Evolutionary conservation across 2,329 filamentous ascomycete genomes (phyloP), one percentile per base, ranked within the genome.

Genomic region (Alternaria sp.): DNA sequence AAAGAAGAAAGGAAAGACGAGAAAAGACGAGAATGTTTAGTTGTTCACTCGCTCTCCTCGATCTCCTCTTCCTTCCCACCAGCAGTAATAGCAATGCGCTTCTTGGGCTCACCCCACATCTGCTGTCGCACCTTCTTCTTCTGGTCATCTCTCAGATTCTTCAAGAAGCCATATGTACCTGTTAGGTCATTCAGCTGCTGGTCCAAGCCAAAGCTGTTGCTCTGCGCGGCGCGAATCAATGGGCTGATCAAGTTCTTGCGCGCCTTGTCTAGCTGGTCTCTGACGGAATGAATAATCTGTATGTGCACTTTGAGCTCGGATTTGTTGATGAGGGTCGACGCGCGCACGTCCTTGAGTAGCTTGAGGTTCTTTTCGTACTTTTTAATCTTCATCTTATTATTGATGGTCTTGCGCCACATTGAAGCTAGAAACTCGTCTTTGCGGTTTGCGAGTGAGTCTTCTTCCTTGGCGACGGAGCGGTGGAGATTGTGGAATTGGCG

Each of bases 331-430:
- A 97, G 88, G 1, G 93, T 97, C 70, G 90, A 90, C 58, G 90
- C 86, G 62, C 93, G 88, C 56, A 98, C 90, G 65, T 89, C 90
- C 49, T 84, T 86, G 24, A 98, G 86, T 0, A 97, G 83, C 49
- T 88, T 84, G 62, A 90, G 89, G 81, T 98, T 98, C 79, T 91
- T 92, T 76, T 97, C 92, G 78, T 93, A 97, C 77, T 97, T 97
- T 73, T 87, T 86, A n/a, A 97, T 83, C 65, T 89, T 85, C 42
- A 83, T 84, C 7, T 90, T 88, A 70, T 91, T 90, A 1, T 93
- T 93, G 1, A 97, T 86, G 23, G 96, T 87, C 45, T 89, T 88
- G 2, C 91, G 90, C 94, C 94, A 98, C 8, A 97, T 85, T 3
- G 88, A 90, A 2, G 89, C 89, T 41, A 97, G 88, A 70, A 95